phyloP scores from a whole-genome alignment of 73 alveolate species.

The Durusdinium trenchii region DNA sequence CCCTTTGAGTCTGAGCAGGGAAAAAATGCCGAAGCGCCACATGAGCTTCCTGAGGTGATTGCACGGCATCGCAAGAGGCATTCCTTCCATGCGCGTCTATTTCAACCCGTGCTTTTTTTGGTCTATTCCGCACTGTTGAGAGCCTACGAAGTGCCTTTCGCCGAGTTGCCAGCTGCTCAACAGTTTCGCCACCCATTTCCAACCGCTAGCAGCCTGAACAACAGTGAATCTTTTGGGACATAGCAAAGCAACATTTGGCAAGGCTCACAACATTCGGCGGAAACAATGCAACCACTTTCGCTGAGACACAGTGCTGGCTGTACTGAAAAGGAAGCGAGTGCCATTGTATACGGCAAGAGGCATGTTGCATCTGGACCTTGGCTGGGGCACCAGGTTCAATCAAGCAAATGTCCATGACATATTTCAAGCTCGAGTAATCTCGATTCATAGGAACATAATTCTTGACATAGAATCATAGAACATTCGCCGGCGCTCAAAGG shows the following conservation, averaged over 20 bases:
- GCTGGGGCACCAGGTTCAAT: neutral
- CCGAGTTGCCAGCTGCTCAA: conserved; percentile 59
- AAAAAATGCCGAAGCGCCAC: conserved; percentile 68
- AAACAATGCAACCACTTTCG: neutral
- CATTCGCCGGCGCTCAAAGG: too few relatives aligned
- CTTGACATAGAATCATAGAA: neutral
- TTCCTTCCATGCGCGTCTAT: neutral
- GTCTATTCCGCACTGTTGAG: too few relatives aligned
- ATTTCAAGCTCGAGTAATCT: neutral
- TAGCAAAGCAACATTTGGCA: neutral
- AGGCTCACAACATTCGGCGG: neutral
- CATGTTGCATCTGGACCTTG: conserved; percentile 68
- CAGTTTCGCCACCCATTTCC: conserved; percentile 54
- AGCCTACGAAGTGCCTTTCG: neutral
- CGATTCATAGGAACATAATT: neutral
- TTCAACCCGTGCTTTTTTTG: neutral
- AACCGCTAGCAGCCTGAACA: conserved; percentile 73
- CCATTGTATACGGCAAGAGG: conserved; percentile 87
- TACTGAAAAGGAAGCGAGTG: conserved; percentile 81
- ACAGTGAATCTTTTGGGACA: neutral
- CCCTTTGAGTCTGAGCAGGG: conserved; percentile 61
- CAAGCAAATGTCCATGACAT: neutral
- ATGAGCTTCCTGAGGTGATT: conserved; percentile 61
- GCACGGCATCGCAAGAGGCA: too few relatives aligned
- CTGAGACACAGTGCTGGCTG: conserved; percentile 39